Evolutionary conservation across 306 rosid genomes (phyloP), one percentile per base, ranked within the genome.

Genomic region (Cucurbita moschata): DNA sequence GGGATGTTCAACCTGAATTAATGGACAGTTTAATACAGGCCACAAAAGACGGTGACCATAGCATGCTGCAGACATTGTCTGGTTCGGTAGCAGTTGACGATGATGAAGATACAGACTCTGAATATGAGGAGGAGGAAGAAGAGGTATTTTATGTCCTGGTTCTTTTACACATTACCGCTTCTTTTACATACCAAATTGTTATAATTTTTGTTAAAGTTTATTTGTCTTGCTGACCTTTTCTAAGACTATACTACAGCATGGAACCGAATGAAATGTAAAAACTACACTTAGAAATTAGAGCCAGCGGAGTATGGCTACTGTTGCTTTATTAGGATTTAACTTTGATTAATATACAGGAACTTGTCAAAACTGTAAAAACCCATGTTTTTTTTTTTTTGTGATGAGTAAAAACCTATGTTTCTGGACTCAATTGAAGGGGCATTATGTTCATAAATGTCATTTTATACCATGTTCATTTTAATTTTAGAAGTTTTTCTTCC

Each of bases 11-110:
- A 58, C 88, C 95, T 1, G 96, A 88, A 63, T 87, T 95, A 80
- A 88, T 95, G 96, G 97, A 91, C 72, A 76, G 76, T 60, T 84
- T 89, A 71, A 85, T 89, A 74, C 82, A 67, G 80, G 92, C 97
- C 64, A 91, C 97, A 38, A 89, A 88, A 81, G 88, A 82, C 44
- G 81, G 90, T 7, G 86, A 91, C 68, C 83, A 85, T 4, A 75
- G 65, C 40, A 90, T 81, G 83, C 86, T 94, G 71, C 90, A 82
- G 75, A 86, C 79, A 60, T 82, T 91, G 78, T 76, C 80, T 58
- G 84, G 83, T 71, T 79, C 84, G 44, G 81, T 56, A 49, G 35
- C 35, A 30, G 35, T 30, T 30, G 35, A 30, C 3, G 86, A 77
- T n/a, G 59, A 63, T 30, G 91, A 78, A 4, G 85, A 69, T n/a